Evolutionary conservation across 2,329 filamentous ascomycete species (phyloP), one percentile per base, ranked within the genome.

Genomic region (Xylaria digitata): DNA sequence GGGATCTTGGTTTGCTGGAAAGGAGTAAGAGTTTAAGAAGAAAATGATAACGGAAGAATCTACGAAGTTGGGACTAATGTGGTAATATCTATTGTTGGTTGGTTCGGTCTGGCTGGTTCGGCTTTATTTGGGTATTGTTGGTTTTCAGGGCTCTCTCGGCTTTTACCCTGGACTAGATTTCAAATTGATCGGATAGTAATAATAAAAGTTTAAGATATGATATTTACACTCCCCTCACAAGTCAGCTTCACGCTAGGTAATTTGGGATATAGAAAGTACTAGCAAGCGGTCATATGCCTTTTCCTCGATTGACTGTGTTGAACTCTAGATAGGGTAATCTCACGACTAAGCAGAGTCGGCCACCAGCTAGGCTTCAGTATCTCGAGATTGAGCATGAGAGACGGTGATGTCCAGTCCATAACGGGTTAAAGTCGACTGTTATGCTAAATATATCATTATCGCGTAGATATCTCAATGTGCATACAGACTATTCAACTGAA

Each of bases 1-100:
- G 85, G 84, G 84, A 86, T 75, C 75, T 86, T 61, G 82, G 80
- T 3, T 73, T 86, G 61, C 69, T 86, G 61, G 83, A 79, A 40
- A 71, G 76, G 19, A 70, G 84, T 30, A 83, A 78, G 75, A 79
- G 83, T 66, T 54, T 75, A 37, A 73, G 70, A 54, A 46, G 66
- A 40, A 70, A 67, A 66, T 65, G 59, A 40, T 45, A 54, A 34
- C 30, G 23, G 26, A 63, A 65, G 32, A 19, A 34, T 46, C 8
- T 19, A 63, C n/a, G 56, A 69, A 40, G 30, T 34, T 42, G 43
- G 50, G 45, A 53, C 1, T 68, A 61, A 68, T 66, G 63, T 60
- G 64, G 64, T 63, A 63, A 63, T 59, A 50, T n/a, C 42, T 61
- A 34, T 55, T 15, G 42, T 42, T 42, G 5, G 26, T 45, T 21